A percentile compares a stretch with the other conserved stretches of the same genome.
Evolutionary conservation across 345 rosid genomes (phyloP).

Genomic region (Sapria himalayana): DNA sequence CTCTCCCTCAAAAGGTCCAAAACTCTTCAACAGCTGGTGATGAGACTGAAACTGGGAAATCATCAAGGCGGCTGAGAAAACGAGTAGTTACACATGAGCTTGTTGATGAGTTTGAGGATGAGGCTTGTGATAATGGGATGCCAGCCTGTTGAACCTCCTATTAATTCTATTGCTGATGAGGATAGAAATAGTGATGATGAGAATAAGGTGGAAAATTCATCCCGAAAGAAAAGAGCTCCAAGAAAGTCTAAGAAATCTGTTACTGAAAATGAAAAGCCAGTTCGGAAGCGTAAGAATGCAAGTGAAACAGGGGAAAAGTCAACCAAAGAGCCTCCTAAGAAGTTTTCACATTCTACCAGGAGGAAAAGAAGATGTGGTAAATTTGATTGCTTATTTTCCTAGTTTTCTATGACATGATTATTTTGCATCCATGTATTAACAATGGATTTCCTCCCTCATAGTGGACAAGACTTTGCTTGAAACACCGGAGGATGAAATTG

Average conservation of each 20-base stretch:
- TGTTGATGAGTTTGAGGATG: slow-evolving; percentile 22
- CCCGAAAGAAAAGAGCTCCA: slow-evolving; percentile 13
- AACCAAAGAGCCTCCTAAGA: slow-evolving; percentile 23
- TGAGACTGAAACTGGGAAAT: slow-evolving; percentile 9
- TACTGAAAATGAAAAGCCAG: slow-evolving; percentile 13
- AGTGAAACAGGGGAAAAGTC: slow-evolving; percentile 17
- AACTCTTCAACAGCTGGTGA: slow-evolving; percentile 8
- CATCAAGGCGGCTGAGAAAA: slow-evolving; percentile 18
- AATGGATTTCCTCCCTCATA: slow-evolving; percentile 8
- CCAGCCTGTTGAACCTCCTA: slow-evolving; percentile 11
- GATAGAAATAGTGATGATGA: slow-evolving; percentile 12
- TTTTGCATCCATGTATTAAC: slow-evolving; percentile 2
- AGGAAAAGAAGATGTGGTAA: slow-evolving; percentile 39
- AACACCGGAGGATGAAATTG: slow-evolving; percentile 53
- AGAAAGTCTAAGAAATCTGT: slow-evolving; percentile 18
- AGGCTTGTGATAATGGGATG: slow-evolving; percentile 11
- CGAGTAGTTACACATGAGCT: slow-evolving; percentile 8
- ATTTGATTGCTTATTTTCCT: slow-evolving; percentile 3
- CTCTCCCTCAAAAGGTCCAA: slow-evolving; percentile 8
- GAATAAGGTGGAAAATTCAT: slow-evolving; percentile 10
- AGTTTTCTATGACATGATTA: neutral
- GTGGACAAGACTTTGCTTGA: slow-evolving; percentile 49
- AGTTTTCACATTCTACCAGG: slow-evolving; percentile 56
- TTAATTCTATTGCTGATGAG: slow-evolving; percentile 10
- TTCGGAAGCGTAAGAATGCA: slow-evolving; percentile 19